Conservation (phyloP, 164 flowering plant genomes). For the Amborella trichopoda region DNA sequence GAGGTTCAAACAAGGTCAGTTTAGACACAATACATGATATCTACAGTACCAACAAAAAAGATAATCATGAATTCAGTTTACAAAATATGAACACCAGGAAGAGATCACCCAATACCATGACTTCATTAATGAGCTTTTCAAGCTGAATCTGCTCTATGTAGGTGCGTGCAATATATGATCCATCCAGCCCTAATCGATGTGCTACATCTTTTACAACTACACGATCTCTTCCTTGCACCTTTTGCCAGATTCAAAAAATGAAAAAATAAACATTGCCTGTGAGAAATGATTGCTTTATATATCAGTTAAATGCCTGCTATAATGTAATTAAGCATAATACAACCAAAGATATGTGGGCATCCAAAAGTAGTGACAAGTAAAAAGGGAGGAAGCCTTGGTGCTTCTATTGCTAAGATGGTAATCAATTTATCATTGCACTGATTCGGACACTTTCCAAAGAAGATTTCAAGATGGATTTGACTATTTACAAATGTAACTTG, state of each 20-base stretch:
- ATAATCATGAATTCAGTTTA: neutral
- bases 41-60: neutral
- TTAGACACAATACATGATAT: neutral
- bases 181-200: constrained; percentile 75
- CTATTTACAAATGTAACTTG: too few relatives aligned
- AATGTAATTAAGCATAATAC: too few relatives aligned
- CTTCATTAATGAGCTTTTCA: constrained; percentile 91
- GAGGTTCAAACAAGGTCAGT: constrained; percentile 6
- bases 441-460: too few relatives aligned
- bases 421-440: too few relatives aligned
- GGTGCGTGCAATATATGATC: constrained; percentile 84
- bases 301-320: too few relatives aligned
- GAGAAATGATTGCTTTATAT: too few relatives aligned
- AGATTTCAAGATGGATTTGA: too few relatives aligned
- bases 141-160: constrained; percentile 96
- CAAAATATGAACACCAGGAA: neutral
- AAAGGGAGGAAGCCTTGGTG: too few relatives aligned
- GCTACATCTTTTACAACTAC: constrained; percentile 45
- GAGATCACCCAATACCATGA: constrained; percentile 46
- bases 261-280: neutral
- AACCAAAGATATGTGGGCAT: too few relatives aligned
- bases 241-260: constrained; percentile 10
- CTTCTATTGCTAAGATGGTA: too few relatives aligned
- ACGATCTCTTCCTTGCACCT: constrained; percentile 98
- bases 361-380: too few relatives aligned